Evolutionary conservation across 495 filamentous ascomycete species (phyloP).

Genomic region (Trichoderma asperelloides): DNA sequence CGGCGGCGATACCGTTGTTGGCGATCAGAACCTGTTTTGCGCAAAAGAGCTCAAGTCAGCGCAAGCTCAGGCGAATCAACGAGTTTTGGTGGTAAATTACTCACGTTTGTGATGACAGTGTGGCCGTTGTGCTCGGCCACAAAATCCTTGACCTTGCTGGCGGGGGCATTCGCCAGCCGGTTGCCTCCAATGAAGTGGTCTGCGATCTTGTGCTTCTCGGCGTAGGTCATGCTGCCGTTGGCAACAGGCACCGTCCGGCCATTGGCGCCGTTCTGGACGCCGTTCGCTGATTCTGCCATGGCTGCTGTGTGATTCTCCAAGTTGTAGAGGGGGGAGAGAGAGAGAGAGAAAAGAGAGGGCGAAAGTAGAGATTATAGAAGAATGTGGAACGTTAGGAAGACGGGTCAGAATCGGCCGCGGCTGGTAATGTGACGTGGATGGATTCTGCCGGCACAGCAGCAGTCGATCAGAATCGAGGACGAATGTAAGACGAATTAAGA

Average conservation of each 20-base stretch:
- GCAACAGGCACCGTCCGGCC: conserved; percentile 30
- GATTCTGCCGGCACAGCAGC: neutral
- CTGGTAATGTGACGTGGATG: neutral
- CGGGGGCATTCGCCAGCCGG: conserved; percentile 63
- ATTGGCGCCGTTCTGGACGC: conserved; percentile 20
- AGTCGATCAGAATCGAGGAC: neutral
- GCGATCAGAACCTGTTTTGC: conserved; percentile 86
- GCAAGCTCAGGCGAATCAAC: neutral
- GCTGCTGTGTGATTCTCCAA: conserved; percentile 15
- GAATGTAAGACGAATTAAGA: neutral
- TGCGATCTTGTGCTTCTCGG: conserved; percentile 70
- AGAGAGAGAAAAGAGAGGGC: neutral
- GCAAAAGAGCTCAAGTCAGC: conserved; percentile 10
- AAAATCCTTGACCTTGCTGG: conserved; percentile 88
- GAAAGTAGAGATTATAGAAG: neutral
- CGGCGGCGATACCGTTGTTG: conserved; percentile 99
- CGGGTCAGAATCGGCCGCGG: neutral
- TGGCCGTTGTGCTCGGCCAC: conserved; percentile 83
- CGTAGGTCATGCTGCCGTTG: conserved; percentile 49
- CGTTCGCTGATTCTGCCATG: conserved; percentile 43
- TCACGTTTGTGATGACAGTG: conserved; percentile 93
- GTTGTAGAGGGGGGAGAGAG: conserved; percentile 7
- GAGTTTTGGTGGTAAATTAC: conserved; percentile 20
- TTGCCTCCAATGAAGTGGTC: conserved; percentile 96
- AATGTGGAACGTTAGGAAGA: neutral